Evolutionary conservation across 2,329 filamentous ascomycete species (phyloP).

Genomic region (Aspergillus versicolor): DNA sequence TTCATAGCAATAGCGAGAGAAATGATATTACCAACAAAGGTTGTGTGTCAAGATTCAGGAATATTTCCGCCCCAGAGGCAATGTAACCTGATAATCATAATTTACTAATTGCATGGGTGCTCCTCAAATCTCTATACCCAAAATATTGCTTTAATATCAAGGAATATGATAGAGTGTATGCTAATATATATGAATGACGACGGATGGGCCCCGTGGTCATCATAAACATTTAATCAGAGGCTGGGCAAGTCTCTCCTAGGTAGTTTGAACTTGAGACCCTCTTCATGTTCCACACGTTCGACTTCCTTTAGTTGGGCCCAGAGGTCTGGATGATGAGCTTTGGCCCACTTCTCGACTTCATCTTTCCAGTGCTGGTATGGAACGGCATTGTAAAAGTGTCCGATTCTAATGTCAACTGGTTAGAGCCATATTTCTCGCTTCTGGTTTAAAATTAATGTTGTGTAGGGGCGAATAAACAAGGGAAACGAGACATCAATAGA

Average conservation of each 20-base stretch:
- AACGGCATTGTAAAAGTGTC: slow-evolving; percentile 72
- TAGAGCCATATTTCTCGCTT: background rate
- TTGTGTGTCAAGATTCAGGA: too few relatives aligned
- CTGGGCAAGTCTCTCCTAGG: background rate
- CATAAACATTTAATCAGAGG: background rate
- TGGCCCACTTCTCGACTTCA: slow-evolving; percentile 73
- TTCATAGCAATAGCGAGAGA: too few relatives aligned
- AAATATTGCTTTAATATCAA: background rate
- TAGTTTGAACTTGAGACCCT: slow-evolving; percentile 32
- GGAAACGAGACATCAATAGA: background rate
- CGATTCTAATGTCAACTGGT: slow-evolving; percentile 55
- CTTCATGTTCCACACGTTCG: slow-evolving; percentile 33
- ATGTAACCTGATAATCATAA: too few relatives aligned
- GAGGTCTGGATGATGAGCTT: slow-evolving; percentile 62
- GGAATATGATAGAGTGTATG: background rate
- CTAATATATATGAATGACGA: background rate
- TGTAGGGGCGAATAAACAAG: background rate
- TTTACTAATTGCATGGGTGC: too few relatives aligned
- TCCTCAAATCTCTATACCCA: background rate
- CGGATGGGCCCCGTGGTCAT: background rate
- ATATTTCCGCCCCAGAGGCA: too few relatives aligned
- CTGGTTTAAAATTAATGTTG: background rate
- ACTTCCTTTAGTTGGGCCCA: slow-evolving; percentile 65
- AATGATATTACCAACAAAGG: background rate
- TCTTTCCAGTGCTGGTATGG: slow-evolving; percentile 65